Base-by-base conservation (phyloP, 1,284 basidiomycete genomes). In the Malassezia dermatis region DNA sequence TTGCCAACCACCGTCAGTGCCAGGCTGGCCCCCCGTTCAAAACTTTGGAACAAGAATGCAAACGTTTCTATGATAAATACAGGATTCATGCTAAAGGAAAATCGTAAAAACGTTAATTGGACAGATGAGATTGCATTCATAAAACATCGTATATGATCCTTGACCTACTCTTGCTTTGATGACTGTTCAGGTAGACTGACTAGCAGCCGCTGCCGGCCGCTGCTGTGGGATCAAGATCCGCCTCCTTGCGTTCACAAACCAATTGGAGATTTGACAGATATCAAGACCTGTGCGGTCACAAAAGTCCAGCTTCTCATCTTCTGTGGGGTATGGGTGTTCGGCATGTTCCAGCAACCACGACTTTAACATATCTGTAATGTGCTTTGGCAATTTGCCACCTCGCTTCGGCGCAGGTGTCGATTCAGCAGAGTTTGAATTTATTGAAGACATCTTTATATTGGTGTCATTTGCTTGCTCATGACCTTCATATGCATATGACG, bases 291-390 rank as follows among this genome's bases (percentile, higher is more conserved):
- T 90, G 46, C 84, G 83, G 66, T 84, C 81, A 76, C 88, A 89
- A 57, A 90, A 77, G 68, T 85, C 83, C 67, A 88, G 87, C 78
- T 90, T 90, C 79, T 90, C 88, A 64, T 89, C 86, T 71, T 90
- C 86, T 60, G 83, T 85, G 21, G 88, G 88, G 73, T 90, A 90
- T 8, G 88, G 88, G 66, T 90, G 87, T 70, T 87, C 85, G 2
- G 85, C 85, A 71, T 90, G 87, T 58, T 84, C 82, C 68, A 90
- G 84, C 34, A 90, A 78, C 88, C 88, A 90, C n/a, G 86, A 81
- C 69, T 88, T 88, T 67, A 90, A 80, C 69, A 84, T 86, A 75
- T 89, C 86, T 19, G 87, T 89, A 41, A 88, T 88, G 72, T 86
- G 85, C 77, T 89, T 89, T 46, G 87, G 88, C 12, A 89, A 81